phyloP scores from a whole-genome alignment of 148 eudicot genomes.

The Diospyros kaki region DNA sequence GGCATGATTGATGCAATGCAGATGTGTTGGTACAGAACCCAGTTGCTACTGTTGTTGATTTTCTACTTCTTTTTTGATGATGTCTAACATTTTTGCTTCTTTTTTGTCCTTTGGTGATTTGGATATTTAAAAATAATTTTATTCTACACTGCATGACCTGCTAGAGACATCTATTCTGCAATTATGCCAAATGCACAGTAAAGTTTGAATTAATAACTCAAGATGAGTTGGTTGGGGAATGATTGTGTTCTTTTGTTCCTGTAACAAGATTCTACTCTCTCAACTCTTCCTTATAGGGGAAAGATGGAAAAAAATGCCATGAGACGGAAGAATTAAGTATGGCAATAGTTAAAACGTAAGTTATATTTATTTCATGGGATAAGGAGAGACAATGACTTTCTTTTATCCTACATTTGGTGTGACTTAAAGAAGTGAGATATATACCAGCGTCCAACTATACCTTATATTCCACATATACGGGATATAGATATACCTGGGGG shows the following conservation, averaged over 20 bases:
- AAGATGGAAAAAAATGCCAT: no score
- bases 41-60: neutral
- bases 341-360: no score
- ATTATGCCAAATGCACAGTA: neutral
- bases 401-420: no score
- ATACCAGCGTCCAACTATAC: no score
- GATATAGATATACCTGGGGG: no score
- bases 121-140: neutral
- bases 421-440: no score
- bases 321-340: no score
- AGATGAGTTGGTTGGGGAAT: neutral
- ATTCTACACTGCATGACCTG: neutral
- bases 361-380: no score
- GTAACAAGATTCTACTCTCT: neutral
- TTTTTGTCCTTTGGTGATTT: neutral
- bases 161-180: neutral
- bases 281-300: neutral
- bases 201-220: neutral
- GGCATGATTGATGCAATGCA: conserved; percentile 91
- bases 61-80: neutral
- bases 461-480: no score
- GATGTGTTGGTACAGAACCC: conserved; percentile 63
- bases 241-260: conserved; percentile 2
- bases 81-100: neutral
- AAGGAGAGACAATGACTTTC: no score